phyloP scores from a whole-genome alignment of 495 filamentous ascomycete genomes.

The Penicillium silybi region DNA sequence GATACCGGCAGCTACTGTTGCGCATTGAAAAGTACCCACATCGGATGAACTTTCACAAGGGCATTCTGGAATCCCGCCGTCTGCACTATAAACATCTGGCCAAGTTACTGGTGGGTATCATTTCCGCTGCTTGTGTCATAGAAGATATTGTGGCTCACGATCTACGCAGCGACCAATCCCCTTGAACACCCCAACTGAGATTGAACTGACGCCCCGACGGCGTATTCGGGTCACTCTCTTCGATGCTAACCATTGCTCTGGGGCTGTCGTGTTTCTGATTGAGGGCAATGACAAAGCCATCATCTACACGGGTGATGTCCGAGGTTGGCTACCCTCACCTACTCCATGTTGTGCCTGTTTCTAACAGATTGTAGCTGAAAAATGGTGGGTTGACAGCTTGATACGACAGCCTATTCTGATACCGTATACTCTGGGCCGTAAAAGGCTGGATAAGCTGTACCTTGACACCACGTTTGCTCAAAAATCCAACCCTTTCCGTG shows the following conservation, averaged over 20 bases:
- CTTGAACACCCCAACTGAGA: constrained; percentile 71
- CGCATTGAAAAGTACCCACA: constrained; percentile 72
- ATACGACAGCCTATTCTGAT: constrained; percentile 67
- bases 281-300: constrained; percentile 72
- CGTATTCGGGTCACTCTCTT: constrained; percentile 77
- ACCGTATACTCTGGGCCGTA: constrained; percentile 66
- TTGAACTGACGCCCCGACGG: constrained; percentile 67
- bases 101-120: constrained; percentile 53
- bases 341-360: neutral
- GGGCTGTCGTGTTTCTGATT: constrained; percentile 92
- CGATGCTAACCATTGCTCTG: constrained; percentile 89
- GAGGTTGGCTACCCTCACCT: constrained; percentile 50
- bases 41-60: constrained; percentile 72
- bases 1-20: constrained; percentile 50
- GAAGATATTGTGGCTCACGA: neutral
- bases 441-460: constrained; percentile 73
- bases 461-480: constrained; percentile 78
- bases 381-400: constrained; percentile 65
- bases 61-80: constrained; percentile 68
- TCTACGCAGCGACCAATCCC: constrained; percentile 67
- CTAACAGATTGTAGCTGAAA: constrained; percentile 45
- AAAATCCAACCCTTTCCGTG: constrained; percentile 38
- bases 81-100: constrained; percentile 71
- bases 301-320: constrained; percentile 90
- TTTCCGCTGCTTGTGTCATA: neutral